A percentile compares a stretch with the other conserved stretches of the same genome.
These are phyloP conservation scores for Guillardia theta DNA, from an alignment of 78 protist species.

Conservation along the genomic window DNA sequence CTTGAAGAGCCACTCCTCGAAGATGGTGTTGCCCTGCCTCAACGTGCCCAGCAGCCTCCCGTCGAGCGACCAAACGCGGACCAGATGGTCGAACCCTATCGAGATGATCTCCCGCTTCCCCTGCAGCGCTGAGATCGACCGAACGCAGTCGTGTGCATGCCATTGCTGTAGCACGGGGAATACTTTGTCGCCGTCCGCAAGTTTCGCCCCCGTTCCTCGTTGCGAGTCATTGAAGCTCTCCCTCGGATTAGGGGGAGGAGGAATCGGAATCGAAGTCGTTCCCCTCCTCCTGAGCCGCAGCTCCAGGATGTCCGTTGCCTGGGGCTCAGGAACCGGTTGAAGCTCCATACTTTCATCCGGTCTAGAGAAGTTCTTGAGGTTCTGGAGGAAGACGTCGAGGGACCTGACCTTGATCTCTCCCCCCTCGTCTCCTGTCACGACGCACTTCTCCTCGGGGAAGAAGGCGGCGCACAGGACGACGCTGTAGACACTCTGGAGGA, in stretches of 20 bases:
- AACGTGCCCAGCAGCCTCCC: constrained; percentile 13
- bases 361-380: no score
- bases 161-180: neutral
- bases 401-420: neutral
- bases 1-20: neutral
- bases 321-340: neutral
- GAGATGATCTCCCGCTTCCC: neutral
- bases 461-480: neutral
- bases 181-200: neutral
- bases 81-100: constrained; percentile 34
- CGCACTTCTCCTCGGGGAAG: neutral
- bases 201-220: neutral
- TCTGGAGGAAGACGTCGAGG: no score
- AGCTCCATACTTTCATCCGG: neutral
- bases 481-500: neutral
- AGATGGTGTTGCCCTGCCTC: neutral
- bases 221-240: neutral
- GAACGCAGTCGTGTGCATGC: constrained; percentile 34
- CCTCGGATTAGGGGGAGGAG: neutral
- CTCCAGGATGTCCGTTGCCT: neutral
- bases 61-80: neutral
- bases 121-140: neutral
- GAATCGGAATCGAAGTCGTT: neutral
- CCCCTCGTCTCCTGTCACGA: constrained; percentile 22
- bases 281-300: no score